phyloP scores from a whole-genome alignment of 1,139 yeast species.

The Geotrichum bryndzae region DNA sequence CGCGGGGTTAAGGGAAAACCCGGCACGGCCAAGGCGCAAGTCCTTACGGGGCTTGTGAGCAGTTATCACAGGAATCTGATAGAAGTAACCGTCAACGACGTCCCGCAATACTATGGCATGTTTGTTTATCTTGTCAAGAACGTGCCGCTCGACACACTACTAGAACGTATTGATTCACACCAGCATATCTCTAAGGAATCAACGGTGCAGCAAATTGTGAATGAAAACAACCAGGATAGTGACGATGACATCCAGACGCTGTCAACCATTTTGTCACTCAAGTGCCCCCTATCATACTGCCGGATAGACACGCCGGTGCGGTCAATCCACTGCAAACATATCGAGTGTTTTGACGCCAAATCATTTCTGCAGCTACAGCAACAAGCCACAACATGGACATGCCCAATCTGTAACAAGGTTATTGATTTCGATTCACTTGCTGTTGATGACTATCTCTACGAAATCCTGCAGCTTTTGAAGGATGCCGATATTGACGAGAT shows the following conservation, averaged over 20 bases:
- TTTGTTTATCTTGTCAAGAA: constrained; percentile 28
- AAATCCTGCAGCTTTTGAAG: constrained; percentile 7
- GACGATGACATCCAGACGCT: constrained; percentile 39
- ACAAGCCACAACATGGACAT: constrained; percentile 42
- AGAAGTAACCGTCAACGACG: constrained; percentile 24
- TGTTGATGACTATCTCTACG: constrained; percentile 35
- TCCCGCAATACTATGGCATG: constrained; percentile 20
- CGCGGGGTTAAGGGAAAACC: constrained; percentile 38
- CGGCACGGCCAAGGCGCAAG: constrained; percentile 39
- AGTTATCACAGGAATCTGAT: constrained; percentile 22
- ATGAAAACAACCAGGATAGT: constrained; percentile 22
- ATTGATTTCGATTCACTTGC: constrained; percentile 32
- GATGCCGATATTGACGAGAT: constrained; percentile 31
- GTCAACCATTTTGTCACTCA: constrained; percentile 34
- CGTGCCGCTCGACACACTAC: constrained; percentile 24
- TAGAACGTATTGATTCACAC: constrained; percentile 27
- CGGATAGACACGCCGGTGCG: constrained; percentile 38
- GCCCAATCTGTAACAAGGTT: constrained; percentile 38
- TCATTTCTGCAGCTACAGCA: constrained; percentile 38
- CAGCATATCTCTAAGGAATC: constrained; percentile 30
- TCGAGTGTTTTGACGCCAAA: constrained; percentile 41
- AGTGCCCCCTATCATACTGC: constrained; percentile 37
- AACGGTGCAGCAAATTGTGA: constrained; percentile 25
- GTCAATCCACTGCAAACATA: constrained; percentile 37
- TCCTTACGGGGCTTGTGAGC: constrained; percentile 29